A percentile compares a stretch with the other conserved stretches of the same genome.
Conservation (phyloP, 306 rosid genomes). For the Erythrophleum fordii region DNA sequence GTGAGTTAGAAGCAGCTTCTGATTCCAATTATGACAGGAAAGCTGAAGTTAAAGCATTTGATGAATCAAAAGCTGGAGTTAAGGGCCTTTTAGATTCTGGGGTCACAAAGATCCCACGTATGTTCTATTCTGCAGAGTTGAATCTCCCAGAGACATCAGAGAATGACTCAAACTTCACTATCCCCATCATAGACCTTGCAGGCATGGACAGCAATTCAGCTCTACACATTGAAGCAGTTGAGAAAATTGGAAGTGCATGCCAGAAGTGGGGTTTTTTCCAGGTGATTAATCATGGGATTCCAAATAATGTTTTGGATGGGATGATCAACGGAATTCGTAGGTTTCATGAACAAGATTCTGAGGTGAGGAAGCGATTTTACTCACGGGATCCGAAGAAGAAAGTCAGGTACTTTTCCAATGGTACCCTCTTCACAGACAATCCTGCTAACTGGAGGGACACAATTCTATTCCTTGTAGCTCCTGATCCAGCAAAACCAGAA, state of each 20-base stretch:
- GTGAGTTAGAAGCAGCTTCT: background rate
- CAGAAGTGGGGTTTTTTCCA: conserved; percentile 48
- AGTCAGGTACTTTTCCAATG: conserved; percentile 43
- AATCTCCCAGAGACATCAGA: background rate
- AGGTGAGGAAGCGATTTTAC: conserved; percentile 34
- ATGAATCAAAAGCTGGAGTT: conserved; percentile 44
- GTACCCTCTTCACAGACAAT: conserved; percentile 34
- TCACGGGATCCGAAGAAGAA: background rate
- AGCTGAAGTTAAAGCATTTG: conserved; percentile 42
- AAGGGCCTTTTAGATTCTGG: conserved; percentile 44
- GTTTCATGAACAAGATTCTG: conserved; percentile 47
- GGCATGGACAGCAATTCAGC: background rate
- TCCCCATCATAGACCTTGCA: conserved; percentile 34
- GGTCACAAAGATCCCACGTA: conserved; percentile 41
- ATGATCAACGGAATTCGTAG: conserved; percentile 35
- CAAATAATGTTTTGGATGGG: conserved; percentile 34
- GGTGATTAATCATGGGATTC: conserved; percentile 47
- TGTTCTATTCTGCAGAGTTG: conserved; percentile 21
- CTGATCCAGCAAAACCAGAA: conserved; percentile 42
- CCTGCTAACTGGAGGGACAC: conserved; percentile 63
- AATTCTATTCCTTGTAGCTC: conserved; percentile 39
- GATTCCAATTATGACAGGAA: conserved; percentile 19
- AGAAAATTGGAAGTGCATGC: conserved; percentile 18
- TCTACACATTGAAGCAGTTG: background rate
- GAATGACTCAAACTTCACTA: background rate